Percentiles rank a stretch among this genome's conserved stretches.
phyloP scores from a whole-genome alignment of 345 rosid species.

The Populus tremula region DNA sequence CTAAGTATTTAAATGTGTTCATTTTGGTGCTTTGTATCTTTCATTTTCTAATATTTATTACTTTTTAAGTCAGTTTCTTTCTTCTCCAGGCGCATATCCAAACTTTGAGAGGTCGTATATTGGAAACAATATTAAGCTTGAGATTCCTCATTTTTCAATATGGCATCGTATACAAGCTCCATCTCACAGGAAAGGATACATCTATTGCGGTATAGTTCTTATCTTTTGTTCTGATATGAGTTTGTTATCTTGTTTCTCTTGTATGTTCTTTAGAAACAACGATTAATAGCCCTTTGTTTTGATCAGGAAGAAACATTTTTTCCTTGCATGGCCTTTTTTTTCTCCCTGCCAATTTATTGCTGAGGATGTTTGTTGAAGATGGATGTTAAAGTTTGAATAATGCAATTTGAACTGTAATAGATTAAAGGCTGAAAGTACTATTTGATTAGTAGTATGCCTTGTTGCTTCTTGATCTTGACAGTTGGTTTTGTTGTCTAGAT shows the following conservation, averaged over 20 bases:
- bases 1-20: not conserved
- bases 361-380: no score
- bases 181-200: conserved; percentile 60
- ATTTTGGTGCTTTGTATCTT: not conserved
- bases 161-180: conserved; percentile 91
- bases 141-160: conserved; percentile 91
- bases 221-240: not conserved
- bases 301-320: no score
- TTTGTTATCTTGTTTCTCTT: not conserved
- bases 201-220: conserved; percentile 68
- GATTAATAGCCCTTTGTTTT: no score
- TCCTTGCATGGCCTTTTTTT: no score
- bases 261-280: no score
- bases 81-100: conserved; percentile 79
- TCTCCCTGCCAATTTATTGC: no score
- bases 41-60: not conserved
- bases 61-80: conserved; percentile 4
- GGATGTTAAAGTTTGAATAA: no score
- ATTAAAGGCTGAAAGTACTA: no score
- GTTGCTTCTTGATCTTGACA: conserved; percentile 19
- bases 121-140: conserved; percentile 84
- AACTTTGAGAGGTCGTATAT: conserved; percentile 81
- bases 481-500: conserved; percentile 43
- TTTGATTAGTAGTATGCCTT: not conserved
- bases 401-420: no score